Base-by-base conservation (phyloP, 1,284 basidiomycete species). In the Sporisorium graminicola region DNA sequence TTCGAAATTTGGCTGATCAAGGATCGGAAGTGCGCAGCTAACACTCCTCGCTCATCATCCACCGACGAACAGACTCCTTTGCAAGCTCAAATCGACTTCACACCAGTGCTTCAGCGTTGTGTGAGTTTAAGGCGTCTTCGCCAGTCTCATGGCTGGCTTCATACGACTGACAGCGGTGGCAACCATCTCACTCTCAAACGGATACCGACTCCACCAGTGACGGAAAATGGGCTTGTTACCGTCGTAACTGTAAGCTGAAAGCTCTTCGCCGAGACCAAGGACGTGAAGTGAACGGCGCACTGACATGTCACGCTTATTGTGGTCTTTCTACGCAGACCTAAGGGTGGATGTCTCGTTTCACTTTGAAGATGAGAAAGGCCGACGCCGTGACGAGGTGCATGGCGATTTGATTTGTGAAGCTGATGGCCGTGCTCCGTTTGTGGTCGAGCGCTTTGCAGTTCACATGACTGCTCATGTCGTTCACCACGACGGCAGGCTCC, bases 191-290 rank as follows among this genome's bases (percentile, higher is more conserved):
- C 16, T n/a, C 7, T 18, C 3, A 9, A n/a, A 14, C 13, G 2
- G 16, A 40, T 3, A 14, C n/a, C 37, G 27, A 20, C 24, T 24
- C 14, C 50, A 37, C 26, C 47, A 56, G 53, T 3, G 74, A 77
- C 33, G 74, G 70, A 20, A 77, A 77, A 24, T 77, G 74, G 74
- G 74, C 74, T 13, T 77, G 74, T 51, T 77, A 77, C 42, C 74
- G 74, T 42, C 69, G 74, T 10, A 77, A 77, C 57, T 77, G 44
- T 53, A 42, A 46, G 59, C 40, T 33, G 14, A 2, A 18, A 9
- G 8, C 33, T 6, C 8, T 43, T n/a, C 40, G n/a, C 16, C n/a
- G 20, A 43, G 7, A 9, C n/a, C n/a, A 43, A 43, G n/a, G 9
- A 16, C 40, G n/a, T 20, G 40, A 18, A 9, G n/a, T 8, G 40